Evolutionary conservation across 345 rosid genomes (phyloP).

Genomic region (Raphanus sativus): DNA sequence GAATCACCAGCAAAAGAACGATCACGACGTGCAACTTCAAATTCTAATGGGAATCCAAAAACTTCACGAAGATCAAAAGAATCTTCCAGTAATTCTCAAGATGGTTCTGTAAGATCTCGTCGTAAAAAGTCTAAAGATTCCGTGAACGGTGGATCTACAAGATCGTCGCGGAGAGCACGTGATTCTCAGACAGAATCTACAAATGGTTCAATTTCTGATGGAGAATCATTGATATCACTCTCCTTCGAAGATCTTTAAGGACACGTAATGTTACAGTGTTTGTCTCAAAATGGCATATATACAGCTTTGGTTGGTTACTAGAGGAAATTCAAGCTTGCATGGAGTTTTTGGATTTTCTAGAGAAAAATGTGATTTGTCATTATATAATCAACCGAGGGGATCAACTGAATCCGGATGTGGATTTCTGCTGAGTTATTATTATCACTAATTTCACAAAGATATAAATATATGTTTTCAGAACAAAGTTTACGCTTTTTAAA

Average conservation of each 20-base stretch:
- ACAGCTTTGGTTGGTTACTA: conserved; percentile 7
- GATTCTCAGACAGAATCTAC: conserved; percentile 24
- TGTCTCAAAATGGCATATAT: not conserved
- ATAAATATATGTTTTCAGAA: not conserved
- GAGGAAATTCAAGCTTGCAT: not conserved
- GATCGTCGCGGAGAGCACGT: conserved; percentile 39
- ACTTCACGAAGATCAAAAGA: conserved; percentile 34
- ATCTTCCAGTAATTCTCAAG: conserved; percentile 26
- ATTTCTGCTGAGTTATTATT: not conserved
- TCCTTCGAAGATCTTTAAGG: not conserved
- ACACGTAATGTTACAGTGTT: not conserved
- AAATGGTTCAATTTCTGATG: conserved; percentile 22
- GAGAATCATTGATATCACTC: conserved; percentile 17
- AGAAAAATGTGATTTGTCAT: not conserved
- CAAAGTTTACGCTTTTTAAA: not conserved
- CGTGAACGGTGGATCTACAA: conserved; percentile 32
- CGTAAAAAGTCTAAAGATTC: conserved; percentile 55
- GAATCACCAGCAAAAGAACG: conserved; percentile 40
- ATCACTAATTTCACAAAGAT: not conserved
- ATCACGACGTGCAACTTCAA: conserved; percentile 51
- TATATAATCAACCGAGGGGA: not conserved
- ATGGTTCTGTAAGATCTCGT: conserved; percentile 46
- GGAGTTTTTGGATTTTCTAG: not conserved
- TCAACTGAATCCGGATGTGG: not conserved
- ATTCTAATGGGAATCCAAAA: conserved; percentile 1